These are phyloP conservation scores for Stagonosporopsis tanaceti DNA, from an alignment of 2,329 filamentous ascomycete genomes.

Conservation along the genomic window DNA sequence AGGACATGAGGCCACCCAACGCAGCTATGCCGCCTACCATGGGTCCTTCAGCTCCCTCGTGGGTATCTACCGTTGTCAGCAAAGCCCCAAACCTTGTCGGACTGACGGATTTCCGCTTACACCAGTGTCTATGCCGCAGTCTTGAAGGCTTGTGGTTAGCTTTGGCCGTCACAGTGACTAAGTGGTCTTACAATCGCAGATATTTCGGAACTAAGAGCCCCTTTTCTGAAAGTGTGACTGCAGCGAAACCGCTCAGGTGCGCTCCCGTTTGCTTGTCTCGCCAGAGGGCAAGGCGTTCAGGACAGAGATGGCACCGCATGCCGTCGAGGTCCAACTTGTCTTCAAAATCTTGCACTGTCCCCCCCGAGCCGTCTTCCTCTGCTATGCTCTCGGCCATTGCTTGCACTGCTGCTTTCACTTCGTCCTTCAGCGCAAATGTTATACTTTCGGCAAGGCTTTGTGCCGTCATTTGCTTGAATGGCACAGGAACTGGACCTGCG, in stretches of 20 bases:
- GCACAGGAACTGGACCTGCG: constrained; percentile 60
- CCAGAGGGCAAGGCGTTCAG: constrained; percentile 30
- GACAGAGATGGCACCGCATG: constrained; percentile 32
- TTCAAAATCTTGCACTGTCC: constrained; percentile 24
- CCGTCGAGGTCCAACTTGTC: constrained; percentile 21
- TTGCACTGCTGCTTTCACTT: constrained; percentile 34
- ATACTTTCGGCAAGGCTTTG: constrained; percentile 58
- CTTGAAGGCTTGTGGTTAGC: constrained; percentile 9
- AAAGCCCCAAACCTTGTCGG: not conserved
- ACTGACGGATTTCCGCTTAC: constrained; percentile 8
- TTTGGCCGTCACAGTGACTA: too few species aligned
- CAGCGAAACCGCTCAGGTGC: constrained; percentile 30
- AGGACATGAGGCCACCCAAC: constrained; percentile 18
- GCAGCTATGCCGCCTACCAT: constrained; percentile 23
- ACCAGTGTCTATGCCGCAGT: constrained; percentile 31
- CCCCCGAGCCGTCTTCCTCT: constrained; percentile 26
- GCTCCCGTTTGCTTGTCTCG: constrained; percentile 27
- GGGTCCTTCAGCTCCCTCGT: constrained; percentile 30
- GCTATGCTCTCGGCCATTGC: constrained; percentile 29
- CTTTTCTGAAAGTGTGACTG: constrained; percentile 16
- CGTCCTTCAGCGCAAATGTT: constrained; percentile 52
- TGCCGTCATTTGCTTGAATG: constrained; percentile 55
- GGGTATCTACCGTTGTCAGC: constrained; percentile 23
- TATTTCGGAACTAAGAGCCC: constrained; percentile 18
- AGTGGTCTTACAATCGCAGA: constrained; percentile 23